phyloP scores from a whole-genome alignment of 768 basidiomycete species.

The Calocera cornea region DNA sequence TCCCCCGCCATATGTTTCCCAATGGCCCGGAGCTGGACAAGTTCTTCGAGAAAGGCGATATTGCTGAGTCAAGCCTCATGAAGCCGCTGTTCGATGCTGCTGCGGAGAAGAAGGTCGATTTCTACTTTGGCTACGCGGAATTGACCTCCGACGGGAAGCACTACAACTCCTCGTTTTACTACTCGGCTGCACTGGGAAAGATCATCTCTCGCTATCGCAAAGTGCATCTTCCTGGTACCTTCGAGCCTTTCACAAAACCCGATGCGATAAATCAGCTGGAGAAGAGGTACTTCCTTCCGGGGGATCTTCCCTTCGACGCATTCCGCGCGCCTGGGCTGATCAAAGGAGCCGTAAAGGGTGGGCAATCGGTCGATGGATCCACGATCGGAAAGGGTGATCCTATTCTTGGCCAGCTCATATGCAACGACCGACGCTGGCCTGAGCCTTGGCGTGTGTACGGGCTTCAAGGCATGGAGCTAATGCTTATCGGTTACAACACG shows the following conservation, averaged over 20 bases:
- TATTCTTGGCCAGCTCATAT: conserved; percentile 23
- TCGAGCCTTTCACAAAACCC: conserved; percentile 23
- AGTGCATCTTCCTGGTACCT: conserved; percentile 20
- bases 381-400: conserved; percentile 12
- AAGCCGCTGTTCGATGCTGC: conserved; percentile 20
- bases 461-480: conserved; percentile 30
- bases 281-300: conserved; percentile 24
- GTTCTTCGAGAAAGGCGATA: conserved; percentile 20
- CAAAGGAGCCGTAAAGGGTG: background rate
- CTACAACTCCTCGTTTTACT: conserved; percentile 23
- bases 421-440: conserved; percentile 24
- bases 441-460: conserved; percentile 28
- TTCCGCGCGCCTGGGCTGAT: conserved; percentile 20
- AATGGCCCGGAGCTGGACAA: conserved; percentile 19
- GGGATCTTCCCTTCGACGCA: conserved; percentile 22
- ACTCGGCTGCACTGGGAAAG: conserved; percentile 15
- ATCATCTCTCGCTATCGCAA: conserved; percentile 22
- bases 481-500: conserved; percentile 24
- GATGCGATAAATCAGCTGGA: conserved; percentile 24
- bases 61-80: conserved; percentile 15
- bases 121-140: conserved; percentile 24
- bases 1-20: conserved; percentile 21
- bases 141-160: conserved; percentile 16
- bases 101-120: conserved; percentile 18
- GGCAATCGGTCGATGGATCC: conserved; percentile 3